Conservation (phyloP, 495 filamentous ascomycete genomes). For the Penicillium longicatenatum region DNA sequence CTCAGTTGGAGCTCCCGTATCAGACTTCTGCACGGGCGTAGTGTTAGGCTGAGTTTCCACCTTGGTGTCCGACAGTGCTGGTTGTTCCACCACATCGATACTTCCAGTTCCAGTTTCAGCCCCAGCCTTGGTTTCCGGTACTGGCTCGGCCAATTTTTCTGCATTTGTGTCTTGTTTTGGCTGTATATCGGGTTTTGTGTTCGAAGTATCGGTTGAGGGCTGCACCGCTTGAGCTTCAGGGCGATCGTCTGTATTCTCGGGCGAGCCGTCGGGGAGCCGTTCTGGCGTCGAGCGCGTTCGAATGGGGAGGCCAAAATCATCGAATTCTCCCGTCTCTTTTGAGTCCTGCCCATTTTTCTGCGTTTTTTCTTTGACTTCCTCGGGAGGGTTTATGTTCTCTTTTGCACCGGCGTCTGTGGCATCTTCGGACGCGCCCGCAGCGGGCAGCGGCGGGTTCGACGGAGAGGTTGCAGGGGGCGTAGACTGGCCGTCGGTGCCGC, state of each 20-base stretch:
- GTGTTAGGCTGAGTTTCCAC: not conserved
- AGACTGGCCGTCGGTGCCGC: constrained; percentile 22
- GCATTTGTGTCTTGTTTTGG: constrained; percentile 10
- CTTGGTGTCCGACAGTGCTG: constrained; percentile 5
- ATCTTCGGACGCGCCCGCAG: constrained; percentile 5
- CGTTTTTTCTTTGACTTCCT: not conserved
- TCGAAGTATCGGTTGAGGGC: not conserved
- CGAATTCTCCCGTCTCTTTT: constrained; percentile 29
- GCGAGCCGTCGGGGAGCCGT: constrained; percentile 19
- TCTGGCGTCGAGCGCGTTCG: constrained; percentile 28
- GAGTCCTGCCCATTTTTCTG: constrained; percentile 11
- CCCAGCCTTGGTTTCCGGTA: constrained; percentile 2
- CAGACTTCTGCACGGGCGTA: not conserved
- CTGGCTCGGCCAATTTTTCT: not conserved
- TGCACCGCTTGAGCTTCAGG: constrained; percentile 26
- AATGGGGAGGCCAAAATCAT: constrained; percentile 52
- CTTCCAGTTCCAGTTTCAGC: constrained; percentile 1
- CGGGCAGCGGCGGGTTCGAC: constrained; percentile 14
- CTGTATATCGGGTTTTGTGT: constrained; percentile 3
- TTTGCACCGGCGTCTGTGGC: constrained; percentile 14
- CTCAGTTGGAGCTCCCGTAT: constrained; percentile 2
- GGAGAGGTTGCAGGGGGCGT: constrained; percentile 13
- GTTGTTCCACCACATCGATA: constrained; percentile 5
- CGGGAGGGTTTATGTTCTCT: constrained; percentile 1
- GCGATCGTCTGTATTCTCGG: constrained; percentile 23